Evolutionary conservation across 2,329 filamentous ascomycete species (phyloP), one percentile per base, ranked within the genome.

Genomic region (Nectriaceae sp.): DNA sequence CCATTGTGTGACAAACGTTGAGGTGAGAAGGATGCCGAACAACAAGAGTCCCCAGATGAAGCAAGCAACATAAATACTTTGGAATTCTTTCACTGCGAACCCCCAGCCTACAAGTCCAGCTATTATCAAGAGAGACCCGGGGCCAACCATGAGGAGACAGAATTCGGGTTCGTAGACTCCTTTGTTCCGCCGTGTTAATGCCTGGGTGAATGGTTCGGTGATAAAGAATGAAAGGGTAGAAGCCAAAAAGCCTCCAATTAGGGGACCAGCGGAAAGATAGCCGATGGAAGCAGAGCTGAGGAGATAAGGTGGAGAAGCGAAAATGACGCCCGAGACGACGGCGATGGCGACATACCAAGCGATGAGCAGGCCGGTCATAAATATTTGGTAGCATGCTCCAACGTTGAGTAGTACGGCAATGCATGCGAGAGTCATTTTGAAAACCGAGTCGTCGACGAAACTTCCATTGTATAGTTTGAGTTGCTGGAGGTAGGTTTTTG

Each of bases 91-190:
- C 11, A 45, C 43, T 3, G 43, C 20, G 16, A 38, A 22, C 4
- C 49, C 49, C 29, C 49, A 52, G 5, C 46, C 49, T 15, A 40
- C 18, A 2, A 52, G 18, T 15, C 49, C 45, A 3, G 22, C 39
- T n/a, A 50, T 35, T 4, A 42, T 22, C 5, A 42, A 46, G 5
- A 38, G 11, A 11, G 31, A 42, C 13, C 49, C 49, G 24, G 46
- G 2, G 3, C 21, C 26, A 4, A 39, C 19, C 5, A 48, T 37
- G 1, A 42, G 15, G 4, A 52, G 46, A 11, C 49, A 29, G 42
- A 49, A 52, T 21, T 52, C 49, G 3, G 49, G 49, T 24, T 52
- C 49, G 11, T 52, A 52, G 3, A 52, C 42, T 3, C 46, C 46
- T 4, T 49, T 31, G 11, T 52, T 52, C 11, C 43, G 42, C 16